Conservation (phyloP, 805 yeast species). For the Starmerella gropengiesseri region DNA sequence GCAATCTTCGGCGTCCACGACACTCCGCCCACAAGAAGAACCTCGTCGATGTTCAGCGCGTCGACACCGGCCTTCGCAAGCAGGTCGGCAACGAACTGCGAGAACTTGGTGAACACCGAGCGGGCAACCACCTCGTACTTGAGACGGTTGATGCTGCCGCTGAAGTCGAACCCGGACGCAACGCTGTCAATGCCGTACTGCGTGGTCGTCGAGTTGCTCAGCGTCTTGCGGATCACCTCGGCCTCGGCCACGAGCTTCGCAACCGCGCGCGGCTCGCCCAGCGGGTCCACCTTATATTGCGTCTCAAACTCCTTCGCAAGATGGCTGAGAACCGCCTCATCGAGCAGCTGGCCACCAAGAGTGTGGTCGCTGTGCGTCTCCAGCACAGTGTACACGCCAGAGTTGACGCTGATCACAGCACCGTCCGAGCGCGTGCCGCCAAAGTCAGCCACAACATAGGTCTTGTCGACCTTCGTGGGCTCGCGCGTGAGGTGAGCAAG, state of each 20-base stretch:
- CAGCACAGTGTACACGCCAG: constrained; percentile 82
- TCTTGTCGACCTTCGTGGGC: constrained; percentile 43
- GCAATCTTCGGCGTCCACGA: constrained; percentile 89
- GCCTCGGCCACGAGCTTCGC: constrained; percentile 83
- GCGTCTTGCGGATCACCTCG: constrained; percentile 75
- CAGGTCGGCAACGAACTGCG: constrained; percentile 60
- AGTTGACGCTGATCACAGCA: constrained; percentile 85
- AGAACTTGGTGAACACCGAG: constrained; percentile 62
- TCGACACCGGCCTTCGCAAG: constrained; percentile 78
- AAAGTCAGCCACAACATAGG: constrained; percentile 86
- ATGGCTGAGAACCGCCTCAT: constrained; percentile 64
- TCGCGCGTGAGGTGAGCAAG: constrained; percentile 60
- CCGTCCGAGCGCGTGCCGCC: constrained; percentile 96
- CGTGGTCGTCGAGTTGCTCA: constrained; percentile 78
- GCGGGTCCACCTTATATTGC: constrained; percentile 72
- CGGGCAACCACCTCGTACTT: constrained; percentile 83
- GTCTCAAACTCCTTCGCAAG: constrained; percentile 92
- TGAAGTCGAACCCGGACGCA: constrained; percentile 89
- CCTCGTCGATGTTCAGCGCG: constrained; percentile 78
- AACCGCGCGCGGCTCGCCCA: constrained; percentile 66
- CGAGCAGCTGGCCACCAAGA: constrained; percentile 83
- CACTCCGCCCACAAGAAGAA: constrained; percentile 84
- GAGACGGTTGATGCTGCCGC: constrained; percentile 84
- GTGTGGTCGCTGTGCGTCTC: constrained; percentile 73
- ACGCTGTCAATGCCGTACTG: constrained; percentile 90